Conservation (phyloP, 805 yeast species). For the Maudiozyma serrabonitensis region DNA sequence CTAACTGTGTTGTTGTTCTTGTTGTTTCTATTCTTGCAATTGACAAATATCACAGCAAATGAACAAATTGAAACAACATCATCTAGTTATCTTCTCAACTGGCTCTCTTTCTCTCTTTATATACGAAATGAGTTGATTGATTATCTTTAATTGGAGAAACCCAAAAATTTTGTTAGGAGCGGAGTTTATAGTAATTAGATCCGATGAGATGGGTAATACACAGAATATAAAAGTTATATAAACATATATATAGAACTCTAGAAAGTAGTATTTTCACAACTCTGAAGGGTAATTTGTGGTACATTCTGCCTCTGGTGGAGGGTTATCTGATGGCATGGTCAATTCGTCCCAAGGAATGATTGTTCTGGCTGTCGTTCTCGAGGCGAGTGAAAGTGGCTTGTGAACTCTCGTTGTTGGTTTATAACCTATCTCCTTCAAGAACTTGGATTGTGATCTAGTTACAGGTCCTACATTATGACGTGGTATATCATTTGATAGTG, state of each 20-base stretch:
- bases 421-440: not conserved
- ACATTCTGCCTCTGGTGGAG: not conserved
- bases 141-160: not conserved
- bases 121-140: not conserved
- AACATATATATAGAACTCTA: too few relatives aligned
- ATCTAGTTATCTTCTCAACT: too few relatives aligned
- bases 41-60: too few relatives aligned
- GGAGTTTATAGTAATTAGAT: too few relatives aligned
- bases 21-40: too few relatives aligned
- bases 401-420: not conserved
- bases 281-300: conserved; percentile 4
- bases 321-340: not conserved
- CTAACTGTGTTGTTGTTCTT: too few relatives aligned
- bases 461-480: conserved; percentile 2
- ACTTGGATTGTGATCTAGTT: conserved; percentile 9
- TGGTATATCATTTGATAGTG: conserved; percentile 4
- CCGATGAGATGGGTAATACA: not conserved
- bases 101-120: too few relatives aligned
- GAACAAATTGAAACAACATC: too few relatives aligned
- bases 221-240: not conserved
- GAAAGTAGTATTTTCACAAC: not conserved
- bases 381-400: not conserved
- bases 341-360: conserved; percentile 26
- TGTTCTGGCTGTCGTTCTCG: conserved; percentile 10
- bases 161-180: not conserved